Conservation (phyloP, 2,329 filamentous ascomycete species). For the Aspergillus jensenii region DNA sequence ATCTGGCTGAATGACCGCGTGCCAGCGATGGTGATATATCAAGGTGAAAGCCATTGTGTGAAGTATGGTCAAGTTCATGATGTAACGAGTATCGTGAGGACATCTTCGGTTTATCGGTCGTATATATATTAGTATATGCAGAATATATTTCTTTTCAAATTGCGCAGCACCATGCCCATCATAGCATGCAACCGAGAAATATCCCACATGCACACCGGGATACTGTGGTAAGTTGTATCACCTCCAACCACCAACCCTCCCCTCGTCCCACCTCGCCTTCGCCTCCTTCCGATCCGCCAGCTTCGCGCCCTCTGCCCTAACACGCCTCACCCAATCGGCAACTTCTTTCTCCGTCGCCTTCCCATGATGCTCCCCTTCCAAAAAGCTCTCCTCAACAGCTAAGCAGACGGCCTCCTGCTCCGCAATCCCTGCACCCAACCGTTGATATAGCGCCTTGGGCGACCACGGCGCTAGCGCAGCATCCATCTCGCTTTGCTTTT, state of each 20-base stretch:
- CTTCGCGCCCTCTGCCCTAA: constrained; percentile 75
- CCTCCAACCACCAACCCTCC: constrained; percentile 90
- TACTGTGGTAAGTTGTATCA: constrained; percentile 42
- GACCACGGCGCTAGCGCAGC: constrained; percentile 79
- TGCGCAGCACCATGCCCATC: background rate
- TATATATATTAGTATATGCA: background rate
- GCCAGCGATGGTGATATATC: background rate
- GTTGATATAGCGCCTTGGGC: constrained; percentile 81
- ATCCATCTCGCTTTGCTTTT: constrained; percentile 88
- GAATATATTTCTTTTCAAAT: background rate
- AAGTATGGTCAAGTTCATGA: background rate
- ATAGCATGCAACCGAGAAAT: background rate
- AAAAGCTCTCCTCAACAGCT: constrained; percentile 88
- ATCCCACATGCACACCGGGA: background rate
- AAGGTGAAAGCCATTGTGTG: background rate
- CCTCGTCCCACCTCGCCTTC: constrained; percentile 94
- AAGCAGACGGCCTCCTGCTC: constrained; percentile 81
- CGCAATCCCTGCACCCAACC: constrained; percentile 70
- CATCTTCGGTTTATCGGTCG: background rate
- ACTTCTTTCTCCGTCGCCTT: constrained; percentile 77
- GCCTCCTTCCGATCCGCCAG: constrained; percentile 81
- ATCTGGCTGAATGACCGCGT: constrained; percentile 11
- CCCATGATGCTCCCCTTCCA: constrained; percentile 60
- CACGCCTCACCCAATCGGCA: constrained; percentile 77
- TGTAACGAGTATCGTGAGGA: background rate